These are phyloP conservation scores for Puccinia coronata DNA, from an alignment of 1,284 basidiomycete species.

Conservation along the genomic window DNA sequence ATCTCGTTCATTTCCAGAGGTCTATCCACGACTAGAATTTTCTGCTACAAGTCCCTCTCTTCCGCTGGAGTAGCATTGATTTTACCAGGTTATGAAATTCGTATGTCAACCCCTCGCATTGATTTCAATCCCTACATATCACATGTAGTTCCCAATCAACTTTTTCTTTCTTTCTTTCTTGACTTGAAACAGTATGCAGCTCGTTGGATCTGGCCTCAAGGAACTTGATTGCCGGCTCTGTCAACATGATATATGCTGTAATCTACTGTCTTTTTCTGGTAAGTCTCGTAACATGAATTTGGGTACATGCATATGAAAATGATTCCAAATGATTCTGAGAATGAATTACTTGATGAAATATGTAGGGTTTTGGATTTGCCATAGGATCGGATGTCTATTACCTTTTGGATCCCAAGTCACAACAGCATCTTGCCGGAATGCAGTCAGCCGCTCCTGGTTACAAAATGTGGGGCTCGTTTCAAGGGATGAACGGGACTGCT, in stretches of 20 bases:
- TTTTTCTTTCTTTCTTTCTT: constrained; percentile 58
- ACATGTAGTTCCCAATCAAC: too few relatives aligned
- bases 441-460: constrained; percentile 63
- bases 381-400: constrained; percentile 83
- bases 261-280: constrained; percentile 84
- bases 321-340: constrained; percentile 16
- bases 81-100: constrained; percentile 69
- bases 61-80: constrained; percentile 59
- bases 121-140: too few relatives aligned
- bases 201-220: constrained; percentile 83
- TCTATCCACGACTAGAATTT: constrained; percentile 71
- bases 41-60: constrained; percentile 68
- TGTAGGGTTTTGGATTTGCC: constrained; percentile 79
- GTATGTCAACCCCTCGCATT: too few relatives aligned
- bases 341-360: not conserved
- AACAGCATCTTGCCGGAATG: constrained; percentile 65
- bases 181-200: constrained; percentile 64
- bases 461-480: constrained; percentile 68
- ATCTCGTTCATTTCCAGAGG: constrained; percentile 77
- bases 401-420: constrained; percentile 69
- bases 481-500: constrained; percentile 66
- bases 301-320: not conserved
- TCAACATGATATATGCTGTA: constrained; percentile 84
- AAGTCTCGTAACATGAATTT: too few relatives aligned
- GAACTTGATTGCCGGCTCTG: constrained; percentile 81